phyloP scores from a whole-genome alignment of 495 filamentous ascomycete genomes.

The Podospora comata region DNA sequence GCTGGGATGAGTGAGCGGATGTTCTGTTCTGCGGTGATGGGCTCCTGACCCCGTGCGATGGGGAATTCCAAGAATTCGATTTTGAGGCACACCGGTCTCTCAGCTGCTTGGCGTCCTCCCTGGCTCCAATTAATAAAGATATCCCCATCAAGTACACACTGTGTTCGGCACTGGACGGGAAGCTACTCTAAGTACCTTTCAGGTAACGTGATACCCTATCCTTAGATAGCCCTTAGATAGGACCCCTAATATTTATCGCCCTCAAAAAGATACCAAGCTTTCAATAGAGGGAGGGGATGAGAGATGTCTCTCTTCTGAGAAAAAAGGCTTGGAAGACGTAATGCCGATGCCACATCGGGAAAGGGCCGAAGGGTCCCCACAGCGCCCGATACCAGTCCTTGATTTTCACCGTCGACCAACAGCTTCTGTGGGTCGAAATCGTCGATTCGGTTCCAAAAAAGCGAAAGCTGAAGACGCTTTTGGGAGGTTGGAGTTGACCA shows the following conservation, averaged over 20 bases:
- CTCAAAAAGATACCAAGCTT: not conserved
- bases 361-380: not conserved
- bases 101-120: constrained; percentile 3
- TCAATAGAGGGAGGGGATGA: not conserved
- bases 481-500: constrained; percentile 6
- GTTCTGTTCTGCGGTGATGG: not conserved
- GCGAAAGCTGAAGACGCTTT: not conserved
- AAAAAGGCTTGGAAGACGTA: not conserved
- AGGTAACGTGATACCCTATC: not conserved
- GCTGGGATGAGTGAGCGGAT: not conserved
- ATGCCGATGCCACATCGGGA: not conserved
- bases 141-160: not conserved
- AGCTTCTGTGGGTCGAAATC: not conserved
- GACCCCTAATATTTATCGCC: not conserved
- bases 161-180: constrained; percentile 1
- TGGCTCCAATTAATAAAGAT: not conserved
- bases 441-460: not conserved
- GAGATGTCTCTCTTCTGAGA: not conserved
- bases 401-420: not conserved
- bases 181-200: not conserved
- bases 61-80: constrained; percentile 14
- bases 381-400: not conserved
- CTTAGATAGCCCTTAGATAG: too few species aligned
- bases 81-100: constrained; percentile 9
- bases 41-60: not conserved